Evolutionary conservation across 345 rosid genomes (phyloP).

Genomic region (Moricandia arvensis): DNA sequence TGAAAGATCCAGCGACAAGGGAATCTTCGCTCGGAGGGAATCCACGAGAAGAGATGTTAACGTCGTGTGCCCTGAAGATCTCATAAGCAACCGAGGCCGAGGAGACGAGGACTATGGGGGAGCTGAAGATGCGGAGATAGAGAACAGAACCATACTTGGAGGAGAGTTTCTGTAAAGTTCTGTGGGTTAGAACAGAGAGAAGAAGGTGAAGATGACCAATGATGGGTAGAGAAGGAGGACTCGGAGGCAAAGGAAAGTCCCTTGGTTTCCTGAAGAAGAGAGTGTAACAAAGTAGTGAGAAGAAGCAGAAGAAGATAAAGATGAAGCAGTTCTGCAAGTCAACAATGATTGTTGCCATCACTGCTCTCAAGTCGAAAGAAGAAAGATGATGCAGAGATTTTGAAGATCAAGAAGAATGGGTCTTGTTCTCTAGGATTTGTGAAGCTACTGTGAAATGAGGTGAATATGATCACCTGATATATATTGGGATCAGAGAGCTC

Average conservation of each 20-base stretch:
- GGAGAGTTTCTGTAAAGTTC: background rate
- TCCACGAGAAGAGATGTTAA: conserved; percentile 10
- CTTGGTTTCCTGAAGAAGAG: background rate
- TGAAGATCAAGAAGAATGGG: no score
- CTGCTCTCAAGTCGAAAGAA: background rate
- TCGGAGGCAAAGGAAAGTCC: no score
- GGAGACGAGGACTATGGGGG: background rate
- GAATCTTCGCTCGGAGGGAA: background rate
- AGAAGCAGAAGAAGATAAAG: background rate
- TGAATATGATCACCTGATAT: background rate
- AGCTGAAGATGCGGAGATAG: background rate
- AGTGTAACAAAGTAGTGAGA: background rate
- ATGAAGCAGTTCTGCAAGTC: background rate
- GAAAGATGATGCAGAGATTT: background rate
- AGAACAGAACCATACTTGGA: background rate
- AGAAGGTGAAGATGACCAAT: background rate
- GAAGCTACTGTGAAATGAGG: background rate
- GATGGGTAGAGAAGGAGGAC: background rate
- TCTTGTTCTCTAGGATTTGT: background rate
- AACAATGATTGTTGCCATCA: background rate
- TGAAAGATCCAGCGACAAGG: conserved; percentile 27
- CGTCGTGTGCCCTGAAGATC: conserved; percentile 19
- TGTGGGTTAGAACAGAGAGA: background rate
- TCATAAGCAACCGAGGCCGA: background rate
- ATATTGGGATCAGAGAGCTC: background rate